phyloP scores from a whole-genome alignment of 495 filamentous ascomycete genomes.

The Penicillium silybi region DNA sequence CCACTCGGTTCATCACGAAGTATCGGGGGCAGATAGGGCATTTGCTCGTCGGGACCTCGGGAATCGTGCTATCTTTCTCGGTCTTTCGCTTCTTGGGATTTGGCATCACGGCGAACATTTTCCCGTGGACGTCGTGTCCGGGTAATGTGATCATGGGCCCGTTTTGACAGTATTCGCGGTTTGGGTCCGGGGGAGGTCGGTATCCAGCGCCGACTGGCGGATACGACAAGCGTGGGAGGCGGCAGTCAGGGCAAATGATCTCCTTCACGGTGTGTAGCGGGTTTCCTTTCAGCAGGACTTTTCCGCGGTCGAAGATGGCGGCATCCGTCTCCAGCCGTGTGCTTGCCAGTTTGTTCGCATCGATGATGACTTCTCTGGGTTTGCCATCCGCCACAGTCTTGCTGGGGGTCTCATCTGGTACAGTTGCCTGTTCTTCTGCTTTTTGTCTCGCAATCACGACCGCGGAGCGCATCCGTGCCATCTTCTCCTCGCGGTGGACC shows the following conservation, averaged over 20 bases:
- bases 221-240: constrained; percentile 59
- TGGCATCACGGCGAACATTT: constrained; percentile 62
- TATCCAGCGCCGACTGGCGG: constrained; percentile 59
- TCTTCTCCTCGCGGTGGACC: constrained; percentile 70
- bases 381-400: constrained; percentile 29
- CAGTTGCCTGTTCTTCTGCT: constrained; percentile 47
- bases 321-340: constrained; percentile 62
- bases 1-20: constrained; percentile 57
- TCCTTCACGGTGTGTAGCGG: constrained; percentile 69
- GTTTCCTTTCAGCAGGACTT: constrained; percentile 69
- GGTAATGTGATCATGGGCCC: constrained; percentile 68
- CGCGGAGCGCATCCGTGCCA: constrained; percentile 66
- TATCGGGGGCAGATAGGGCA: constrained; percentile 61
- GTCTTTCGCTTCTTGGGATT: constrained; percentile 53
- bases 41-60: constrained; percentile 61
- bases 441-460: constrained; percentile 67
- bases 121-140: constrained; percentile 79
- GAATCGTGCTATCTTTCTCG: constrained; percentile 25
- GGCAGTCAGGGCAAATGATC: constrained; percentile 62
- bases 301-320: constrained; percentile 68
- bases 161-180: constrained; percentile 69
- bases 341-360: constrained; percentile 36
- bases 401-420: constrained; percentile 34
- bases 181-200: constrained; percentile 54
- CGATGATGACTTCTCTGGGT: constrained; percentile 32